A percentile compares a stretch with the other conserved stretches of the same genome.
Evolutionary conservation across 257 asterid species (phyloP).

Genomic region (Plantago major): DNA sequence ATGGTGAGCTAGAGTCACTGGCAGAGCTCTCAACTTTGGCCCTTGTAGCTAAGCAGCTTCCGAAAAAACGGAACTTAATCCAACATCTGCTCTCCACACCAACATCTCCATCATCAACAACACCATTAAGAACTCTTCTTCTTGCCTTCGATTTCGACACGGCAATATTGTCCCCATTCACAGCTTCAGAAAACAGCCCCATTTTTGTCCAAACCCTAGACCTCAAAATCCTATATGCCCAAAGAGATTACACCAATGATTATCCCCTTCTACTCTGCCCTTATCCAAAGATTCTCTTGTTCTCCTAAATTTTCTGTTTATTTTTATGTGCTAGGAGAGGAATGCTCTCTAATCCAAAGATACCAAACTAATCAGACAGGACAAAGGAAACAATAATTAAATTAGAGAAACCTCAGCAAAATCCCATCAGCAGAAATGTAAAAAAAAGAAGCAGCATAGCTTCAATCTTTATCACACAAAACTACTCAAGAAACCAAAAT

Average conservation of each 20-base stretch:
- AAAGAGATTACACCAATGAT: conserved; percentile 24
- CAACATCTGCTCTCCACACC: conserved; percentile 49
- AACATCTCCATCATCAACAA: conserved; percentile 44
- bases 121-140: conserved; percentile 29
- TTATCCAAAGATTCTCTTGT: conserved; percentile 31
- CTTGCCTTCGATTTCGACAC: conserved; percentile 39
- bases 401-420: conserved; percentile 2
- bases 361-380: conserved; percentile 39
- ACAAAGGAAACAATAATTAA: conserved; percentile 25
- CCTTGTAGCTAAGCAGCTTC: conserved; percentile 63
- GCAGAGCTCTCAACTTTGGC: conserved; percentile 58
- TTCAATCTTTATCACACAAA: conserved; percentile 20
- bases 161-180: conserved; percentile 30
- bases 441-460: conserved; percentile 22
- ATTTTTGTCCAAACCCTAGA: conserved; percentile 34
- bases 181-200: conserved; percentile 44
- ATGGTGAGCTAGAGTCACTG: conserved; percentile 54
- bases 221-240: conserved; percentile 22
- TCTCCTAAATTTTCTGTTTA: conserved; percentile 16
- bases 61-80: conserved; percentile 53
- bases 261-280: conserved; percentile 30
- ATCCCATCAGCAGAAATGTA: conserved; percentile 16
- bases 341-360: conserved; percentile 32
- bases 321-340: conserved; percentile 19
- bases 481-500: conserved; percentile 8